Base-by-base conservation (phyloP, 805 yeast genomes). In the Yarrowia sp. region DNA sequence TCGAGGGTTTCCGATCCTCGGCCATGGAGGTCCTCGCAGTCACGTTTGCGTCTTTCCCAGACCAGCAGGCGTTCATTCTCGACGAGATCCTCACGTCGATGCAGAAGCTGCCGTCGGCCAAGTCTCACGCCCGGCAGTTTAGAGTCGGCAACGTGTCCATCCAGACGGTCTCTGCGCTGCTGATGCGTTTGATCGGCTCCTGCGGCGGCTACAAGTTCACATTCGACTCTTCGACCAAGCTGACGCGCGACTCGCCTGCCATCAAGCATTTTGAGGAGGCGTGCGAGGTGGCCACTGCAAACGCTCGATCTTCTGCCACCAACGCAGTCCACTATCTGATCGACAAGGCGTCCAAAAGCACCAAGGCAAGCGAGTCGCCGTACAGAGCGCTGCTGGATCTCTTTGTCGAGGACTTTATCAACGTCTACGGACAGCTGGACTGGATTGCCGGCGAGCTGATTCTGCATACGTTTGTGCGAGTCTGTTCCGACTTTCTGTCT, bases 391-490 rank as follows among this genome's bases (percentile, higher is more conserved):
- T 77, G 2, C 66, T 87, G 36, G 90, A 86, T 32, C 67, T 79
- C 18, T 74, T 86, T 27, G 66, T 86, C 1, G 81, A 80, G 42
- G 96, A 89, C 67, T 71, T 88, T 19, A 63, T 83, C 7, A 64
- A 68, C 0, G 70, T 87, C 61, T 67, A 87, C 9, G 70, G 74
- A 1, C 71, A 71, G 8, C 88, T 90, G 0, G 85, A 83, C 61
- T 89, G 86, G 83, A 77, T 90, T 0, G 82, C 82, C 0, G 78
- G 85, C 0, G 88, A 83, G 63, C 66, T 76, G 0, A 66, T 87
- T 14, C 70, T 87, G 6, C 69, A 68, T 7, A 75, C 83, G 0
- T 61, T 85, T 2, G 72, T 80, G 67, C 77, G 74, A 38, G 58
- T 51, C 2, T 51, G 58, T 35, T 51, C 42, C 6, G 58, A 51